phyloP scores from a whole-genome alignment of 2,329 filamentous ascomycete species.

The Beauveria scarabaeidicola region DNA sequence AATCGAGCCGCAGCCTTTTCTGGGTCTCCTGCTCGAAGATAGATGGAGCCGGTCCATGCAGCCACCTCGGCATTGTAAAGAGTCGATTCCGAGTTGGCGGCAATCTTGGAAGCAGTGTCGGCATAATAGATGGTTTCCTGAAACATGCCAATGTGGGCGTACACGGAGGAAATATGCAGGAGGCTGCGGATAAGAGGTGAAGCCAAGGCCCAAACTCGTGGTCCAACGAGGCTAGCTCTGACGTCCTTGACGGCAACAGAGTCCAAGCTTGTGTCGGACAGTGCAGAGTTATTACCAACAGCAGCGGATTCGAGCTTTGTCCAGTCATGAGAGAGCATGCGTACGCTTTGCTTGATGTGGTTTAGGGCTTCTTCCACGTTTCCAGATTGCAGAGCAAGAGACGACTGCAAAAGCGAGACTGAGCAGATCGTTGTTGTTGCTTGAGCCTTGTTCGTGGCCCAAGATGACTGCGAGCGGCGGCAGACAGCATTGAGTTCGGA shows the following conservation, averaged over 20 bases:
- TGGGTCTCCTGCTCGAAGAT: constrained; percentile 48
- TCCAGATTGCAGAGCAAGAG: constrained; percentile 55
- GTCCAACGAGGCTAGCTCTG: constrained; percentile 25
- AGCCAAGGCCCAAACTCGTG: constrained; percentile 73
- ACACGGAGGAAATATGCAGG: constrained; percentile 66
- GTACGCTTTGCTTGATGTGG: constrained; percentile 49
- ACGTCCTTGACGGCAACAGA: constrained; percentile 18
- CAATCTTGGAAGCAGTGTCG: constrained; percentile 73
- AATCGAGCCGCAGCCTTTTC: constrained; percentile 45
- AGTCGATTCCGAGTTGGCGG: constrained; percentile 55
- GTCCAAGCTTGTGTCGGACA: constrained; percentile 22
- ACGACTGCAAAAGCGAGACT: constrained; percentile 50
- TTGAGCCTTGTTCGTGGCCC: constrained; percentile 27
- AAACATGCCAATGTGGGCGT: constrained; percentile 76
- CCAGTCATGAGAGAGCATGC: constrained; percentile 49
- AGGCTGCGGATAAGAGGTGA: constrained; percentile 64
- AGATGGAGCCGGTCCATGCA: constrained; percentile 47
- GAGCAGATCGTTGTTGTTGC: constrained; percentile 24
- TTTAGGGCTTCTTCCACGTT: constrained; percentile 49
- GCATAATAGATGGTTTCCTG: constrained; percentile 83
- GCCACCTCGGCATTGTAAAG: constrained; percentile 48
- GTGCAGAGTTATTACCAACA: constrained; percentile 20
- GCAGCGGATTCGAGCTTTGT: constrained; percentile 34
- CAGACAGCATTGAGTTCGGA: constrained; percentile 27
- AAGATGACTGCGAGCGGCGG: constrained; percentile 21